These are phyloP conservation scores for Hyaloscypha bicolor DNA, from an alignment of 495 filamentous ascomycete species.

Conservation along the genomic window DNA sequence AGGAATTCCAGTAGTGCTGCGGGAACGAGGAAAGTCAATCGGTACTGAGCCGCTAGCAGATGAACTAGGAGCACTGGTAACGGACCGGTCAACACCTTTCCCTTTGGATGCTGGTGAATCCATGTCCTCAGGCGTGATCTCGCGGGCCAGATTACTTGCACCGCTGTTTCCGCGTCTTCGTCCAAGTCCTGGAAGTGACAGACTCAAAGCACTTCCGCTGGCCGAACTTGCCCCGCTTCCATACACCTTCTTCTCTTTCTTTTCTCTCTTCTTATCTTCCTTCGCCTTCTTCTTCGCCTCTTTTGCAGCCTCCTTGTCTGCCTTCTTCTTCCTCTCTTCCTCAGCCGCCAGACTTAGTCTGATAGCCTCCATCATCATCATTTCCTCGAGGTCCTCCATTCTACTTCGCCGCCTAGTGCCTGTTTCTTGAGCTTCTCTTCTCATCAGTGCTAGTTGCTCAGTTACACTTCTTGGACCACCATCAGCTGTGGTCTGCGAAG, in stretches of 20 bases:
- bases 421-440: constrained; percentile 25
- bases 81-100: constrained; percentile 72
- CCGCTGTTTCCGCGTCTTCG: constrained; percentile 58
- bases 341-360: constrained; percentile 84
- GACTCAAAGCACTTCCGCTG: constrained; percentile 54
- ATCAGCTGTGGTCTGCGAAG: constrained; percentile 33
- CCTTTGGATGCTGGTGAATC: constrained; percentile 63
- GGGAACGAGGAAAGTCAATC: constrained; percentile 24
- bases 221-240: constrained; percentile 48
- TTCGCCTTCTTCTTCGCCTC: constrained; percentile 83
- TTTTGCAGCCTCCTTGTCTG: constrained; percentile 76
- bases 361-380: constrained; percentile 99
- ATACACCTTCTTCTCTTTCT: constrained; percentile 53
- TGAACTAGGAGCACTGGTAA: constrained; percentile 8
- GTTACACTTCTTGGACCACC: constrained; percentile 28
- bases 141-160: constrained; percentile 48
- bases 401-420: constrained; percentile 59
- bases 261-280: constrained; percentile 73
- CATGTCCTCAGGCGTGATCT: constrained; percentile 38
- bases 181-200: constrained; percentile 46
- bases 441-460: constrained; percentile 24
- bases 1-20: constrained; percentile 29
- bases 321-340: constrained; percentile 81
- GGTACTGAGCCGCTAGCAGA: constrained; percentile 15
- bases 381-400: constrained; percentile 89